phyloP scores from a whole-genome alignment of 305 asterid species.

The Nicotiana rustica region DNA sequence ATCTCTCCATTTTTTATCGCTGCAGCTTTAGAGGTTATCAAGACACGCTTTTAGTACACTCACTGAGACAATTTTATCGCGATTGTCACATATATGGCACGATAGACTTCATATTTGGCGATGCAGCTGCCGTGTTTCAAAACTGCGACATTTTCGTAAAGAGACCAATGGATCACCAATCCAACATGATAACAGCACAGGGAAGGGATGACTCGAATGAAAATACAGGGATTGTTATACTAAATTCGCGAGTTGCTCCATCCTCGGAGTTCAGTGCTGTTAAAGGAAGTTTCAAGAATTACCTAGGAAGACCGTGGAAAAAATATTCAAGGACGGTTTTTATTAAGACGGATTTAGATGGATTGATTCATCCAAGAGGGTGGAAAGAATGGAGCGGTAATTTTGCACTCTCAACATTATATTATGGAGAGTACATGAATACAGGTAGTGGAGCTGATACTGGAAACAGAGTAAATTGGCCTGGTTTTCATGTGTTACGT shows the following conservation, averaged over 20 bases:
- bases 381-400: slow-evolving; percentile 71
- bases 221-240: slow-evolving; percentile 66
- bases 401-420: slow-evolving; percentile 68
- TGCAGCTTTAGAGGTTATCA: slow-evolving; percentile 80
- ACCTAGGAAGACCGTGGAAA: slow-evolving; percentile 76
- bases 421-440: slow-evolving; percentile 75
- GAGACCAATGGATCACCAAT: slow-evolving; percentile 64
- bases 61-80: slow-evolving; percentile 69
- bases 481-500: slow-evolving; percentile 65
- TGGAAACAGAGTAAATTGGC: slow-evolving; percentile 64
- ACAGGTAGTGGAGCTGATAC: slow-evolving; percentile 65
- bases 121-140: slow-evolving; percentile 63
- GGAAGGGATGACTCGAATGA: slow-evolving; percentile 61
- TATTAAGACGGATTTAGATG: slow-evolving; percentile 62
- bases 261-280: slow-evolving; percentile 45
- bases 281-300: slow-evolving; percentile 48
- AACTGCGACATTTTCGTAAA: slow-evolving; percentile 63
- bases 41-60: slow-evolving; percentile 67
- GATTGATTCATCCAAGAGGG: slow-evolving; percentile 58
- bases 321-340: slow-evolving; percentile 67
- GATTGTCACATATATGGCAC: slow-evolving; percentile 71
- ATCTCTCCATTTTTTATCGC: slow-evolving; percentile 61
- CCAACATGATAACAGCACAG: slow-evolving; percentile 75
- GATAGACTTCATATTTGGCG: slow-evolving; percentile 73
- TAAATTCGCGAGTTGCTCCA: slow-evolving; percentile 54